Evolutionary conservation across 805 yeast genomes (phyloP), one percentile per base, ranked within the genome.

Genomic region (Barnettozyma californica): DNA sequence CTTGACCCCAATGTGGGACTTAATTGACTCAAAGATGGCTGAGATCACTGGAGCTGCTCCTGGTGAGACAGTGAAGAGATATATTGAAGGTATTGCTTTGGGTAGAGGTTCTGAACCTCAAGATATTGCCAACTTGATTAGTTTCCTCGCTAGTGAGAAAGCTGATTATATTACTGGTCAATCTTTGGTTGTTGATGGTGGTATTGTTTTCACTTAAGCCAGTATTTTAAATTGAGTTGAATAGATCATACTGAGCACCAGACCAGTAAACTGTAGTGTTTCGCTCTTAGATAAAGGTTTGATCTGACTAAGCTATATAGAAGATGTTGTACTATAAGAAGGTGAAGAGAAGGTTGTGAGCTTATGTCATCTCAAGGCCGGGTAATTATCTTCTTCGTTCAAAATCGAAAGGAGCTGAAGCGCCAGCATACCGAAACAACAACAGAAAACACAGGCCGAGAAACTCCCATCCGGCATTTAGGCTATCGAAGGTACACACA

Each of bases 81-180:
- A 49, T 49, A 53, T 63, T 33, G 58, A 59, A 1, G 53, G 59
- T 23, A 63, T 64, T 43, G 66, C 71, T 7, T 54, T 70, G 35
- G 68, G 69, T 1, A 59, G 73, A 52, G 64, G 65, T 38, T 65
- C 66, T 21, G 56, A 53, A 7, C 68, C 71, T 6, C 64, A 67
- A 33, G 74, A 70, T 52, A 58, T 68, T 40, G 71, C 70, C 16
- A 59, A 62, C 38, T 47, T 65, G 41, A 66, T 67, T 16, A 59
- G 66, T 21, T 70, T 66, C 54, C 52, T 70, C 23, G 70, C 69
- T 5, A 51, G 62, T 45, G 66, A 63, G 13, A 69, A 67, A 49
- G 64, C 73, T 14, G 61, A 61, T 36, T 68, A 61, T 50, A 55
- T 69, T 36, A 69, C 70, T 27, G 74, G 74, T 14, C 64, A 65